Evolutionary conservation across 139 green algal species (phyloP).

Genomic region (Coelastrella sp.): DNA sequence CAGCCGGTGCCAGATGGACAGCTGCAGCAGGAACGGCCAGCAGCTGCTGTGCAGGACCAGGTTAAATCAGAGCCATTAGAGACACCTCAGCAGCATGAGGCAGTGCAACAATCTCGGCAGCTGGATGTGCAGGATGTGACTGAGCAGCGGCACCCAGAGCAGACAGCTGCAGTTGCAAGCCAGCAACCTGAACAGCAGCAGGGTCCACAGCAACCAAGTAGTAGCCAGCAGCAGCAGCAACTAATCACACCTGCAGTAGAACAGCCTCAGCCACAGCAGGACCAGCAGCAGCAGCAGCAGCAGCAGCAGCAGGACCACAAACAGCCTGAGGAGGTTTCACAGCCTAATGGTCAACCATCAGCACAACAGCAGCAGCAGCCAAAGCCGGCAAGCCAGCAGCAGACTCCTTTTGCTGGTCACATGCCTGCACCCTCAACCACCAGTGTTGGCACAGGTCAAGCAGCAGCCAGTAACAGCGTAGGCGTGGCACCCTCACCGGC

Average conservation of each 20-base stretch:
- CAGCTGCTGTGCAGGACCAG: background rate
- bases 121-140: background rate
- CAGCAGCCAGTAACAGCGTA: conserved; percentile 5
- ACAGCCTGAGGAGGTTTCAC: background rate
- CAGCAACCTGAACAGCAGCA: background rate
- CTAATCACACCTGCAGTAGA: background rate
- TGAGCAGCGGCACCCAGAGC: background rate
- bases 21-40: background rate
- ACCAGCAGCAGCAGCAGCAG: too few relatives aligned
- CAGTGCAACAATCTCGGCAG: background rate
- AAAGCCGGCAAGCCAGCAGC: background rate
- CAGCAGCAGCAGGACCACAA: background rate
- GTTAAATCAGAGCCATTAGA: too few relatives aligned
- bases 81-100: background rate
- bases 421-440: conserved; percentile 13
- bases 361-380: background rate
- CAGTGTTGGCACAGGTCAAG: conserved; percentile 16
- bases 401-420: background rate
- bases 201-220: too few relatives aligned
- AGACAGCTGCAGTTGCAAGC: background rate
- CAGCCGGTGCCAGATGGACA: background rate
- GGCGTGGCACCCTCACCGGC: background rate
- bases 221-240: background rate
- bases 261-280: background rate
- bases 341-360: background rate